phyloP scores from a whole-genome alignment of 2,329 filamentous ascomycete species.

The Juglanconis juglandina region DNA sequence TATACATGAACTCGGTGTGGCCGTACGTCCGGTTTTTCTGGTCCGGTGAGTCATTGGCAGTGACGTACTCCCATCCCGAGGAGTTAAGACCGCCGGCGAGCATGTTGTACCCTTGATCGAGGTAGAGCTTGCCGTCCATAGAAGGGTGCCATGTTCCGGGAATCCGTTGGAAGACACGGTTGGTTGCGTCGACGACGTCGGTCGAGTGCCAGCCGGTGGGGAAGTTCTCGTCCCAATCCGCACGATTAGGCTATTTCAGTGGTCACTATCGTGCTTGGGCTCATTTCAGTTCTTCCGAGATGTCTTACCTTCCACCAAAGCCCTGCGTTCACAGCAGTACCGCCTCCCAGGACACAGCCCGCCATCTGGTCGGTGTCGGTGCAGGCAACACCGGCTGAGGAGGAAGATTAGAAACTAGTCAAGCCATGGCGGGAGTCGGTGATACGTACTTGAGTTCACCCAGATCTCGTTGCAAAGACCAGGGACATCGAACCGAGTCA shows the following conservation, averaged over 20 bases:
- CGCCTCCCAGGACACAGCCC: slow-evolving; percentile 62
- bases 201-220: slow-evolving; percentile 66
- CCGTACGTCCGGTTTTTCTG: slow-evolving; percentile 64
- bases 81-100: slow-evolving; percentile 56
- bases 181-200: slow-evolving; percentile 58
- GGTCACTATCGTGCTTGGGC: background rate
- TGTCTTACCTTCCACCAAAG: slow-evolving; percentile 58
- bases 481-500: slow-evolving; percentile 64
- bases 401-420: background rate
- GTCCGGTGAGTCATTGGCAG: slow-evolving; percentile 52
- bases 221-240: slow-evolving; percentile 71
- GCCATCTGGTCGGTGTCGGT: slow-evolving; percentile 65
- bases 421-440: too few species aligned
- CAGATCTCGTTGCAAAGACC: slow-evolving; percentile 66
- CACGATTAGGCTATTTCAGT: slow-evolving; percentile 46
- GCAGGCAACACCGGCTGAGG: slow-evolving; percentile 56
- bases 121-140: slow-evolving; percentile 62
- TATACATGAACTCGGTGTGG: slow-evolving; percentile 65
- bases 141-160: slow-evolving; percentile 66
- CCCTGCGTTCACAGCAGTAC: slow-evolving; percentile 59
- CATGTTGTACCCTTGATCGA: slow-evolving; percentile 63
- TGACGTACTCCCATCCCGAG: slow-evolving; percentile 61
- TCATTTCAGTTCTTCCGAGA: too few species aligned
- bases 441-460: slow-evolving; percentile 36
- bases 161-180: slow-evolving; percentile 65